A percentile compares a stretch with the other conserved stretches of the same genome.
These are phyloP conservation scores for Talaromyces nanjingensis DNA, from an alignment of 495 filamentous ascomycete species.

Conservation along the genomic window DNA sequence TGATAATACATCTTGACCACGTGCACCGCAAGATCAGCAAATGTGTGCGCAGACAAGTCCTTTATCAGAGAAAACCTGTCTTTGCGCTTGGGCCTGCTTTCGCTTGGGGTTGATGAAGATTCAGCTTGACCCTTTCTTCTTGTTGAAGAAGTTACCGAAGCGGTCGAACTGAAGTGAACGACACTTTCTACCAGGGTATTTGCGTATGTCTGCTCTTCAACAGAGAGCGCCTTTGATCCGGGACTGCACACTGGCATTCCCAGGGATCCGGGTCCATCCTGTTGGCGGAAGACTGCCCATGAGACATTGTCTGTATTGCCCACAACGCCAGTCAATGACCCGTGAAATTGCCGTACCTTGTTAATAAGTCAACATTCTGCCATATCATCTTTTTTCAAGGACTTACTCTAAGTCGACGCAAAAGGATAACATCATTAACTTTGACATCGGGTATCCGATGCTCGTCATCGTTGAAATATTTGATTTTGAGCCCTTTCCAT, in stretches of 20 bases:
- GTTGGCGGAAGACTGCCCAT: slow-evolving; percentile 33
- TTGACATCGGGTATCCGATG: slow-evolving; percentile 29
- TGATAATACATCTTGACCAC: slow-evolving; percentile 59
- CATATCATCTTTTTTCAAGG: slow-evolving; percentile 2
- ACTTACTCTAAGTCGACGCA: slow-evolving; percentile 36
- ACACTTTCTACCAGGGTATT: slow-evolving; percentile 21
- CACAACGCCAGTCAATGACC: slow-evolving; percentile 21
- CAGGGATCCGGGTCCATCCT: slow-evolving; percentile 18
- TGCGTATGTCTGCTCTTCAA: slow-evolving; percentile 23
- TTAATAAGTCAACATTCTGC: background rate
- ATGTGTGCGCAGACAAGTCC: slow-evolving; percentile 49
- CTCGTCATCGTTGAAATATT: slow-evolving; percentile 39
- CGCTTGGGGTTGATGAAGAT: slow-evolving; percentile 4
- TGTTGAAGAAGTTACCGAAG: slow-evolving; percentile 2
- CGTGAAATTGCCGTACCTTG: slow-evolving; percentile 22
- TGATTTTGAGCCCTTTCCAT: slow-evolving; percentile 42
- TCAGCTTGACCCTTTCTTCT: background rate
- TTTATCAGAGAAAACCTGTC: slow-evolving; percentile 60
- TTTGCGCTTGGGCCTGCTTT: background rate
- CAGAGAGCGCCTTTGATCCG: slow-evolving; percentile 18
- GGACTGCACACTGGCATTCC: slow-evolving; percentile 26
- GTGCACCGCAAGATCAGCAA: slow-evolving; percentile 69
- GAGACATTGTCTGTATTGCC: slow-evolving; percentile 21
- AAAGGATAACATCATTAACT: slow-evolving; percentile 40
- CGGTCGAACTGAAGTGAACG: slow-evolving; percentile 13